Evolutionary conservation across 1,284 basidiomycete species (phyloP), one percentile per base, ranked within the genome.

Genomic region (Ustilago trichophora): DNA sequence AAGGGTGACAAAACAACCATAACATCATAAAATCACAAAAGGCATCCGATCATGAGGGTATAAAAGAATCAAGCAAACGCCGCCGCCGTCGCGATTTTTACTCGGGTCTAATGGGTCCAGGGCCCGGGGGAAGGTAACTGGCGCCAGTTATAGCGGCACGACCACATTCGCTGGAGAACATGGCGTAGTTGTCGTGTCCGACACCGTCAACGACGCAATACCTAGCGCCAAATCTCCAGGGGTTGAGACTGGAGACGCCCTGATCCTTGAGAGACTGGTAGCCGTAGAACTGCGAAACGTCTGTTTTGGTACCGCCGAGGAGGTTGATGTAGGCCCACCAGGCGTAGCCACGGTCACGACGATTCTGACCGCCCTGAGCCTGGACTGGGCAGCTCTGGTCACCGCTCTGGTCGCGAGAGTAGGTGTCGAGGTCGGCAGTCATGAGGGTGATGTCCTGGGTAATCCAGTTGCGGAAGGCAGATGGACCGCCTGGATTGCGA

Each of bases 241-340:
- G 44, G 33, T 27, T 13, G 11, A 55, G 21, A 19, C 34, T 46
- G 12, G 29, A 35, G 33, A 48, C 47, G 19, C 44, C 42, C 27
- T 48, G 40, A 1, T 33, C 5, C 13, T 29, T 22, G 43, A 66
- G 32, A 10, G 32, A 4, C 0, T 46, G 18, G 44, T 66, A 66
- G 31, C 63, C 70, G 43, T 51, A 65, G 44, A 38, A 72, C 11
- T 27, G 8, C 6, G 71, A 56, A 18, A 75, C 67, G 49, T 75
- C 52, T 9, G 55, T 62, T 29, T 32, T 47, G 11, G 73, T 75
- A 19, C 63, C 55, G 33, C 63, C 71, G 18, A 75, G 55, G 6
- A 72, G 52, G 53, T 75, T 75, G 41, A 71, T 18, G 63, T 75
- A 70, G 15, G 59, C 59, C 71, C 71, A 75, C 37, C 46, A 73